Evolutionary conservation across 306 rosid species (phyloP), one percentile per base, ranked within the genome.

Genomic region (Lathyrus tuberosus): DNA sequence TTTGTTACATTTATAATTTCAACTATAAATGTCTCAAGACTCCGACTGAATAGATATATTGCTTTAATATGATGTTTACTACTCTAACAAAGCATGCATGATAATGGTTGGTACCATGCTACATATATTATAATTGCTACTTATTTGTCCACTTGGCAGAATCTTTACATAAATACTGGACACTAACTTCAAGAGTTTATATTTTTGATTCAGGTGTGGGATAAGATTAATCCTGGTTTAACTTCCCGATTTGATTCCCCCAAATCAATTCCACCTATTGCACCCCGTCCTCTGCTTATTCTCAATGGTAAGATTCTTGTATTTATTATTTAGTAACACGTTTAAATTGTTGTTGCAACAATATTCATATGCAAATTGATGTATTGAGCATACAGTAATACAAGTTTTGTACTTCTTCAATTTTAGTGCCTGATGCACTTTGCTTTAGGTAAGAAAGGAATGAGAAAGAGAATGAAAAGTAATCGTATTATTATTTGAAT

Each of bases 191-290:
- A 64, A 10, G 16, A 5, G 62, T 73, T 76, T 33, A 14, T 22
- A 60, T 58, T 46, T 65, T 75, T 74, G 74, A 18, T 52, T 57
- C 86, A 94, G 99, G 99, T 94, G 41, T 91, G 96, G 99, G 93
- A 91, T 57, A 79, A 83, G 82, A 90, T 94, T 72, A 95, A 92
- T 80, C 98, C 98, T 33, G 97, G 97, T 77, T 76, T 94, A 43
- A 89, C 85, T 71, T 80, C 94, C 62, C 73, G 83, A 70, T 94
- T 90, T 68, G 97, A 85, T 74, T 75, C 96, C 24, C 88, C 90
- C 33, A 71, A 73, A 85, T 54, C 99, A 37, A 62, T 94, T 80
- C 87, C 88, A 42, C 76, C 80, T 43, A 84, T 87, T 60, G 90
- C 97, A 52, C 91, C 91, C 14, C 96, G 88, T 40, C 97, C 96